These are phyloP conservation scores for Ilyonectria robusta DNA, from an alignment of 2,329 filamentous ascomycete genomes.

Conservation along the genomic window DNA sequence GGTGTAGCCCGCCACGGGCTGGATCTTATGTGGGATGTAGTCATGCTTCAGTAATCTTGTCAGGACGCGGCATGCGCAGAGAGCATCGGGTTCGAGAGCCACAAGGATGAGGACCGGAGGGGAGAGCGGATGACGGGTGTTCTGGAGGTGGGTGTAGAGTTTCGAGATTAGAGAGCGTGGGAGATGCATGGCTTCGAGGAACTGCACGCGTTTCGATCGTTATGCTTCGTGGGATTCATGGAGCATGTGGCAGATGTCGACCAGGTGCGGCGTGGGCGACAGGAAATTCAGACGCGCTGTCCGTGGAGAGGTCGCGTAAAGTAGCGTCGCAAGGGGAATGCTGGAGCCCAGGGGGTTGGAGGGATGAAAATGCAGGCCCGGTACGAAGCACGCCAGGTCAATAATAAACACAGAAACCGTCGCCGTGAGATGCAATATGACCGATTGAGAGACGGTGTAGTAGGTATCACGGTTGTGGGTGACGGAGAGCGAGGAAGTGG, in stretches of 20 bases:
- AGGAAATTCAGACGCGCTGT: constrained; percentile 34
- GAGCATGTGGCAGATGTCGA: constrained; percentile 33
- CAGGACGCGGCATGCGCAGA: constrained; percentile 95
- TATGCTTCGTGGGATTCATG: constrained; percentile 46
- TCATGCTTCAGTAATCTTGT: constrained; percentile 95
- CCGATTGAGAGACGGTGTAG: constrained; percentile 10
- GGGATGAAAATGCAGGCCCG: not conserved
- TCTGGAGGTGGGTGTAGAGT: constrained; percentile 90
- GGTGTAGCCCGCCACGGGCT: constrained; percentile 92
- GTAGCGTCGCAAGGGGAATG: constrained; percentile 11
- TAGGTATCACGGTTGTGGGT: constrained; percentile 13
- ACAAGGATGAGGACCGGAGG: constrained; percentile 93
- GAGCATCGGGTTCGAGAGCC: constrained; percentile 92
- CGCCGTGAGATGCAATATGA: constrained; percentile 23
- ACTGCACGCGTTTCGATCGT: constrained; percentile 32
- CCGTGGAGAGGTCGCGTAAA: constrained; percentile 39
- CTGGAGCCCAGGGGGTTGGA: not conserved
- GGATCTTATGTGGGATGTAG: constrained; percentile 97
- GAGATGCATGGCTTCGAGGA: constrained; percentile 82
- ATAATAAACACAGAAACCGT: constrained; percentile 7
- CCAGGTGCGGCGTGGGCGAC: constrained; percentile 23
- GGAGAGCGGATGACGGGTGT: constrained; percentile 88
- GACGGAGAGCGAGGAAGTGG: constrained; percentile 7
- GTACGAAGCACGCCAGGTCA: constrained; percentile 12
- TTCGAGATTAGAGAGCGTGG: constrained; percentile 90